Percentiles rank a stretch among this genome's conserved stretches.
Conservation (phyloP, 2,329 filamentous ascomycete genomes). For the Raffaelea ambrosiae region DNA sequence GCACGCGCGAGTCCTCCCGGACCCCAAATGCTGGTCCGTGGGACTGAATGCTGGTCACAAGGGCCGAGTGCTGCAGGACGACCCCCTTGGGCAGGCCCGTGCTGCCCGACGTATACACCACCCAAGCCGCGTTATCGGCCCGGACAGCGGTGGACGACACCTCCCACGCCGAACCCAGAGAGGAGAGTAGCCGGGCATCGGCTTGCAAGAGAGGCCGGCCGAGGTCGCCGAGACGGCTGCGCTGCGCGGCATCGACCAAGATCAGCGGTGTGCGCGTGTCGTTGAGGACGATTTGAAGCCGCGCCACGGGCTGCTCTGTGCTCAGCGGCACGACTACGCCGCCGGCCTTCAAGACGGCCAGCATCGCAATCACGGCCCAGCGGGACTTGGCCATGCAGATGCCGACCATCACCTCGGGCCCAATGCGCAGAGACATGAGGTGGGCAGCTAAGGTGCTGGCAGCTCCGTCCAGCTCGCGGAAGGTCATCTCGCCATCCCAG, state of each 20-base stretch:
- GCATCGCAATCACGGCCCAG: constrained; percentile 59
- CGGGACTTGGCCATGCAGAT: constrained; percentile 57
- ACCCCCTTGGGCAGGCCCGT: constrained; percentile 51
- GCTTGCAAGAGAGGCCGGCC: no score
- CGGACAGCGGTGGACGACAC: constrained; percentile 1
- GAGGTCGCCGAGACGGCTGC: no score
- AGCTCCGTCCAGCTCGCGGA: constrained; percentile 29
- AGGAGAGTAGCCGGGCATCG: no score
- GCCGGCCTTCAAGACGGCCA: constrained; percentile 37
- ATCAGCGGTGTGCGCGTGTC: not conserved
- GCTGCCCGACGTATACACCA: constrained; percentile 53
- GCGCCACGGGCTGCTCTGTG: constrained; percentile 26
- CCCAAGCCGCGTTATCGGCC: constrained; percentile 43
- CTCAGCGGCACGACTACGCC: constrained; percentile 27
- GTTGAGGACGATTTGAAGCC: constrained; percentile 10
- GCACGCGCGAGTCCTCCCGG: constrained; percentile 47
- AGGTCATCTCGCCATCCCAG: constrained; percentile 36
- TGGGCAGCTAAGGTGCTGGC: constrained; percentile 4
- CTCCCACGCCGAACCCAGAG: no score
- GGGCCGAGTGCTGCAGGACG: constrained; percentile 46
- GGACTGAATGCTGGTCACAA: constrained; percentile 41
- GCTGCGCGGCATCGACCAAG: not conserved
- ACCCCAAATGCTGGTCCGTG: constrained; percentile 16
- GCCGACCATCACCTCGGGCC: constrained; percentile 29
- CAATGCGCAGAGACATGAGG: not conserved